A percentile compares a stretch with the other conserved stretches of the same genome.
phyloP scores from a whole-genome alignment of 2,329 filamentous ascomycete genomes.

The Salinomyces thailandicus region DNA sequence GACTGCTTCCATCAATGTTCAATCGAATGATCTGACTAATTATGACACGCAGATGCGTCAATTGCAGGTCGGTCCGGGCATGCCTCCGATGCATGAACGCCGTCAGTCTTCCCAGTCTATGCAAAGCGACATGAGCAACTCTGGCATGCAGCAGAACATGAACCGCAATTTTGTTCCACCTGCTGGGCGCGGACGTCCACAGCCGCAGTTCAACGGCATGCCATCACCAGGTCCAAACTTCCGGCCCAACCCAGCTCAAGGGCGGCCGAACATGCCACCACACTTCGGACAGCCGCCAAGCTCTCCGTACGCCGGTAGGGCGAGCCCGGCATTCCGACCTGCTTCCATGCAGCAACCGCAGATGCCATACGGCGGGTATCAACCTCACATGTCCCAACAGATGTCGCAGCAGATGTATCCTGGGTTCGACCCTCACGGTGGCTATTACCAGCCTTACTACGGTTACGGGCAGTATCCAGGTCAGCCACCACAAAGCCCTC shows the following conservation, averaged over 20 bases:
- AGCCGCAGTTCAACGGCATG: constrained; percentile 41
- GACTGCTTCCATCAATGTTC: constrained; percentile 8
- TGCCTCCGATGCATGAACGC: constrained; percentile 61
- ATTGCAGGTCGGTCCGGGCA: constrained; percentile 40
- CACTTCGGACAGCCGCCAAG: constrained; percentile 26
- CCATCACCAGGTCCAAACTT: constrained; percentile 46
- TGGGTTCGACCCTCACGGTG: constrained; percentile 38
- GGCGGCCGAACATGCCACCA: constrained; percentile 41
- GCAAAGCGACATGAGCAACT: constrained; percentile 62
- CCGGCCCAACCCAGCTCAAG: constrained; percentile 42
- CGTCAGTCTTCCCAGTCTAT: constrained; percentile 78
- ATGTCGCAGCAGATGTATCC: constrained; percentile 33
- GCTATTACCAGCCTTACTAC: constrained; percentile 38
- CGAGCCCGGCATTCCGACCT: constrained; percentile 47
- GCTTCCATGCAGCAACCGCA: constrained; percentile 50
- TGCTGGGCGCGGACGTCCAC: constrained; percentile 43
- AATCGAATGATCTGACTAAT: not conserved
- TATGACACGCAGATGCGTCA: constrained; percentile 15
- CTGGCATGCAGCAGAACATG: constrained; percentile 30
- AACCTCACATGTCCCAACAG: constrained; percentile 48
- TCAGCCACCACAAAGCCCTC: constrained; percentile 35
- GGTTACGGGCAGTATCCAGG: constrained; percentile 44
- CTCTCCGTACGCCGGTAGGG: constrained; percentile 46
- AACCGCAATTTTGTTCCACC: constrained; percentile 29
- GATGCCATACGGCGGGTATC: constrained; percentile 53